Evolutionary conservation across 2,329 filamentous ascomycete species (phyloP).

Genomic region (Aspergillus brunneoviolaceus): DNA sequence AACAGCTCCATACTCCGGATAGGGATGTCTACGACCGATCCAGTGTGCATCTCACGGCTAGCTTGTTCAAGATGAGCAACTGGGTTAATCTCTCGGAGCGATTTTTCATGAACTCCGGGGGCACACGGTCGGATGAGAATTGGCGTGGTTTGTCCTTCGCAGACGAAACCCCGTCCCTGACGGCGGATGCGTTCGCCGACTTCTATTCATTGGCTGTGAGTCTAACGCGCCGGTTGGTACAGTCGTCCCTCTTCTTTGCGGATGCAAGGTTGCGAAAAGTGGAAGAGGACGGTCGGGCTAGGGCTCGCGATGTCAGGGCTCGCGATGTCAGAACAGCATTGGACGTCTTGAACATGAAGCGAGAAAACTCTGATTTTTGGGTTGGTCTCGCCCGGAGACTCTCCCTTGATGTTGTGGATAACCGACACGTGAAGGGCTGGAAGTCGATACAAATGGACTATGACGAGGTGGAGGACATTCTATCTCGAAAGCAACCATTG

Average conservation of each 20-base stretch:
- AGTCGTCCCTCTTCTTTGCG: constrained; percentile 68
- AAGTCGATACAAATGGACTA: constrained; percentile 34
- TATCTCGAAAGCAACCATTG: constrained; percentile 23
- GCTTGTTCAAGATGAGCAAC: constrained; percentile 57
- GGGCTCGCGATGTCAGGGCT: constrained; percentile 38
- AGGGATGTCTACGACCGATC: constrained; percentile 18
- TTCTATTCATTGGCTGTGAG: constrained; percentile 68
- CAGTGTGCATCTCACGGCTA: constrained; percentile 49
- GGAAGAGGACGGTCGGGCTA: constrained; percentile 31
- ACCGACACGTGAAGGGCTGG: constrained; percentile 32
- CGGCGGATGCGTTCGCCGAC: constrained; percentile 72
- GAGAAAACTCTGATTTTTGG: constrained; percentile 53
- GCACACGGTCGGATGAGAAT: constrained; percentile 59
- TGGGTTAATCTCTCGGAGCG: constrained; percentile 65
- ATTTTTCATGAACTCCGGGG: constrained; percentile 72
- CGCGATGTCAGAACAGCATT: constrained; percentile 57
- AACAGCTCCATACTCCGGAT: constrained; percentile 27
- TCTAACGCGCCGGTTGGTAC: constrained; percentile 68
- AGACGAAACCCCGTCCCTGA: constrained; percentile 64
- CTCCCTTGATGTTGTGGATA: constrained; percentile 51
- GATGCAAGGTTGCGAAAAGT: constrained; percentile 63
- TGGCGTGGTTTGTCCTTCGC: constrained; percentile 62
- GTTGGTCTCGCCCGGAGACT: constrained; percentile 52
- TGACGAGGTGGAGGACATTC: constrained; percentile 44
- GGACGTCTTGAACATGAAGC: constrained; percentile 53